These are phyloP conservation scores for Aspergillus homomorphus DNA, from an alignment of 495 filamentous ascomycete genomes.

Conservation along the genomic window DNA sequence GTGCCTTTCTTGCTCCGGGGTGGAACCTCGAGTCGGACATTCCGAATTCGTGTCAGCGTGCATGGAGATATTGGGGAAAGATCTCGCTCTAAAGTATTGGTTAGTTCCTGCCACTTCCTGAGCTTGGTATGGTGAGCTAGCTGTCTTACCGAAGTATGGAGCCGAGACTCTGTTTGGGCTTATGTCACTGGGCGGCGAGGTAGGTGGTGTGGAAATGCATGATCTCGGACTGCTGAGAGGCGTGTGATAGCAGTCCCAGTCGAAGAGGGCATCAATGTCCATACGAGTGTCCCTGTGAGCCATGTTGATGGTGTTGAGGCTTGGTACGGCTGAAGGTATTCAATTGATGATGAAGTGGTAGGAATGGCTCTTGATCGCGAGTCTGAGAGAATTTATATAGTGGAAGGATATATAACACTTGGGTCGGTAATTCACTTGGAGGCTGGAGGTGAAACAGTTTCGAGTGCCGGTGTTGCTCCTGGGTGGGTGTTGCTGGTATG, in stretches of 20 bases:
- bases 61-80: background rate
- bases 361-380: too few relatives aligned
- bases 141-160: background rate
- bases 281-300: background rate
- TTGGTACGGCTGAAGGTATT: too few relatives aligned
- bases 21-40: background rate
- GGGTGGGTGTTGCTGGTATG: too few relatives aligned
- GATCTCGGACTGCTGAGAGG: background rate
- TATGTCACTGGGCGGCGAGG: background rate
- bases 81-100: background rate
- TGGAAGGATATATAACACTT: too few relatives aligned
- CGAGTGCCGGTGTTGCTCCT: too few relatives aligned
- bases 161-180: background rate
- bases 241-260: background rate
- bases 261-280: background rate
- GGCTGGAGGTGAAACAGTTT: too few relatives aligned
- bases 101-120: too few relatives aligned
- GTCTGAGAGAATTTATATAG: too few relatives aligned
- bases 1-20: background rate
- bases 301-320: too few relatives aligned
- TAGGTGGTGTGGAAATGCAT: background rate
- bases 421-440: too few relatives aligned
- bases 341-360: too few relatives aligned
- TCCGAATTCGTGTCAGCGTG: background rate
- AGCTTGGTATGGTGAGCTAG: too few relatives aligned